phyloP scores from a whole-genome alignment of 192 early-diverging fungal genomes.

The Coemansia sp. region DNA sequence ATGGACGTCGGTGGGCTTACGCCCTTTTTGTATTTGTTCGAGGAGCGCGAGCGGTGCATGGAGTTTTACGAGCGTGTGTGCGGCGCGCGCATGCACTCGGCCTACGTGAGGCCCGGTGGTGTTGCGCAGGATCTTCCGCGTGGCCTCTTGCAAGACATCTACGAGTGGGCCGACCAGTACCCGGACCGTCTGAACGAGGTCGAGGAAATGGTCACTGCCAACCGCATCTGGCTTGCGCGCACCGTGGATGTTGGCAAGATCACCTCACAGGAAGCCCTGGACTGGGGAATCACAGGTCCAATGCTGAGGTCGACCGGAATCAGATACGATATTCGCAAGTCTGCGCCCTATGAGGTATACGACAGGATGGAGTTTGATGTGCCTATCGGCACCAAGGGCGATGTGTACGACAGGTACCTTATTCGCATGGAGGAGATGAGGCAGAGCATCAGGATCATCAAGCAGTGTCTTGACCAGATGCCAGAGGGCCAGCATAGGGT shows the following conservation, averaged over 20 bases:
- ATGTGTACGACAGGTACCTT: conserved; percentile 94
- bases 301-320: conserved; percentile 94
- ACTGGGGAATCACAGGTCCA: conserved; percentile 91
- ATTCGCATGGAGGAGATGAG: conserved; percentile 99
- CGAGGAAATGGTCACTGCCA: conserved; percentile 89
- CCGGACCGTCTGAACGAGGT: conserved; percentile 88
- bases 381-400: conserved; percentile 91
- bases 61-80: conserved; percentile 99
- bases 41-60: conserved; percentile 99
- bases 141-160: conserved; percentile 93
- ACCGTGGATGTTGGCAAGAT: conserved; percentile 86
- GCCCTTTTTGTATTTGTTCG: conserved; percentile 98
- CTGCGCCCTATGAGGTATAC: conserved; percentile 93
- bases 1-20: conserved; percentile 98
- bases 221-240: conserved; percentile 94
- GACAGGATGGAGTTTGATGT: conserved; percentile 95
- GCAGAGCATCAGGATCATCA: conserved; percentile 91
- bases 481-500: conserved; percentile 90
- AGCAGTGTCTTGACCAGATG: conserved; percentile 95
- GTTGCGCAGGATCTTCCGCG: conserved; percentile 90
- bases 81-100: conserved; percentile 97
- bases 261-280: conserved; percentile 83
- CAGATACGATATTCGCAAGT: conserved; percentile 93
- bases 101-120: conserved; percentile 95
- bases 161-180: conserved; percentile 92